phyloP scores from a whole-genome alignment of 2,329 filamentous ascomycete species.

The Nemania serpens region DNA sequence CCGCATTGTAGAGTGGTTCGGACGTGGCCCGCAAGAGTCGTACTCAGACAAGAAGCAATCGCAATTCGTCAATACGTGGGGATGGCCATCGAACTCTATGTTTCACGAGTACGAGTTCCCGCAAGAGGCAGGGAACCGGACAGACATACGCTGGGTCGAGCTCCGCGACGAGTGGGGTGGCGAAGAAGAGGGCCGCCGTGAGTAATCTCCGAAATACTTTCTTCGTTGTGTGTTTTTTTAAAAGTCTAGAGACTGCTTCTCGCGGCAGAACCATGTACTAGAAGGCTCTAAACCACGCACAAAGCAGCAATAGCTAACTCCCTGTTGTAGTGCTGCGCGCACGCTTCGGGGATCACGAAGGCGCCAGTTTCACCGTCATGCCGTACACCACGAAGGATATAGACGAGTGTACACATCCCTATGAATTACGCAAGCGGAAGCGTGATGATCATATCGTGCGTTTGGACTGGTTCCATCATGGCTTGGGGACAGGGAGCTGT shows the following conservation, averaged over 20 bases:
- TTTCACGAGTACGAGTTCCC: conserved; percentile 69
- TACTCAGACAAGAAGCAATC: conserved; percentile 69
- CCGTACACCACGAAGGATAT: conserved; percentile 61
- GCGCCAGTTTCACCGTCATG: conserved; percentile 60
- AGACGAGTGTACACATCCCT: conserved; percentile 61
- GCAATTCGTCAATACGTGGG: conserved; percentile 61
- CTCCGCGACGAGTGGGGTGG: conserved; percentile 44
- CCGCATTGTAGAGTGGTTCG: conserved; percentile 63
- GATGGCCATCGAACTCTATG: conserved; percentile 53
- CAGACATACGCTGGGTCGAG: conserved; percentile 65
- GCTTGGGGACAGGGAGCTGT: conserved; percentile 65
- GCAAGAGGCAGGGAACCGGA: conserved; percentile 69
- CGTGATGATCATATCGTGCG: conserved; percentile 59
- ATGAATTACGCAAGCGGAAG: conserved; percentile 58
- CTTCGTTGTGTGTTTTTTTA: neutral
- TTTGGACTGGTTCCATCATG: conserved; percentile 66
- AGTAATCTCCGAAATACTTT: neutral
- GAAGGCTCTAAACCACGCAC: neutral
- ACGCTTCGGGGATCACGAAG: conserved; percentile 51
- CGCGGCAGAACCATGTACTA: neutral
- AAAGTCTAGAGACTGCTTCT: neutral
- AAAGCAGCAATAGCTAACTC: neutral
- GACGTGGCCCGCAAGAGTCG: conserved; percentile 67
- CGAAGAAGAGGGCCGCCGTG: conserved; percentile 34
- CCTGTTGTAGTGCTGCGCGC: conserved; percentile 46